phyloP scores from a whole-genome alignment of 768 basidiomycete genomes.

The Lactifluus pinguis region DNA sequence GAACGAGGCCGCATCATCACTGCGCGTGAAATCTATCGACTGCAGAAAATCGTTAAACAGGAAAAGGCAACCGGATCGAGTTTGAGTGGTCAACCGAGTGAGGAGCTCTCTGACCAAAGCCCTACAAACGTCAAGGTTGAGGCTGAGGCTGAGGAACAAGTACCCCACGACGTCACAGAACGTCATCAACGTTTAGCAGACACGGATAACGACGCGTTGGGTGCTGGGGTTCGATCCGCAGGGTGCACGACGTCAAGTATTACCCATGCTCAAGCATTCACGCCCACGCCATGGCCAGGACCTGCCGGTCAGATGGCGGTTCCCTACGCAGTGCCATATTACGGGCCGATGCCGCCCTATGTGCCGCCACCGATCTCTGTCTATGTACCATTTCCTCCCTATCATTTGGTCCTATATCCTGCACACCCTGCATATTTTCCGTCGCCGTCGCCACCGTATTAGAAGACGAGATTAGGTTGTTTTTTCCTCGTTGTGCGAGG shows the following conservation, averaged over 20 bases:
- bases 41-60: background rate
- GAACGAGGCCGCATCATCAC: background rate
- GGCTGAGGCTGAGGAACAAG: background rate
- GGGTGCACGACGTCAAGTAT: background rate
- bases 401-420: background rate
- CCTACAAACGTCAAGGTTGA: background rate
- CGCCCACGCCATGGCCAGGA: background rate
- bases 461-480: background rate
- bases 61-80: background rate
- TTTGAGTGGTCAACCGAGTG: background rate
- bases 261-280: background rate
- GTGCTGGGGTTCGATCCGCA: background rate
- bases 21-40: background rate
- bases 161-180: background rate
- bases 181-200: background rate
- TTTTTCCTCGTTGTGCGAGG: too few species aligned
- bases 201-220: background rate
- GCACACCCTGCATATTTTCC: background rate
- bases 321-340: background rate
- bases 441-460: background rate
- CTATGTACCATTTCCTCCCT: background rate
- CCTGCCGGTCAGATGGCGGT: background rate
- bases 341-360: background rate
- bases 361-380: background rate
- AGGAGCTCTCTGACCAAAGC: background rate